These are phyloP conservation scores for Eucalyptus pauciflora DNA, from an alignment of 345 rosid species.

Conservation along the genomic window DNA sequence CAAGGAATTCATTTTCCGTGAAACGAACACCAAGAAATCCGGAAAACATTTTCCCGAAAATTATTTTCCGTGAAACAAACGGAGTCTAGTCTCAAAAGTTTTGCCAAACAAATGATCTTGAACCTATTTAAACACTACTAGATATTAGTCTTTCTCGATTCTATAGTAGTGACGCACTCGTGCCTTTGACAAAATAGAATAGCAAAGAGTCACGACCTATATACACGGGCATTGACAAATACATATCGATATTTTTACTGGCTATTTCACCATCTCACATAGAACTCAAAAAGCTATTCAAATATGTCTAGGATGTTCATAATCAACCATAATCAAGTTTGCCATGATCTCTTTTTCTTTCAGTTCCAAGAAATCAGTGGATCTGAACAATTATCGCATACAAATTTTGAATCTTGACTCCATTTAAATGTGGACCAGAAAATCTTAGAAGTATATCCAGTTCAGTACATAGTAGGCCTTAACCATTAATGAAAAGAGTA, in stretches of 20 bases:
- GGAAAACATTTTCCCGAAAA: too few species aligned
- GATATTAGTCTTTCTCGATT: background rate
- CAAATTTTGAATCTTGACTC: too few species aligned
- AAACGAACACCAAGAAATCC: too few species aligned
- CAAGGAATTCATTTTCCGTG: too few species aligned
- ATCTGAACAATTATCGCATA: too few species aligned
- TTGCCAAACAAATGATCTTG: background rate
- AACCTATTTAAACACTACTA: background rate
- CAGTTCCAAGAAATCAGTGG: background rate
- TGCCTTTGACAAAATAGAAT: background rate
- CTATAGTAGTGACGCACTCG: background rate
- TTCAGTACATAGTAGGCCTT: background rate
- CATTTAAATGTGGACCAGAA: too few species aligned
- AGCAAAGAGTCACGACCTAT: background rate
- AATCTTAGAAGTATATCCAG: too few species aligned
- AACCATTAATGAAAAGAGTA: background rate
- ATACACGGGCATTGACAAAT: background rate
- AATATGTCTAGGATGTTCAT: background rate
- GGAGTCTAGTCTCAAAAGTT: background rate
- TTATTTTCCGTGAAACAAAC: too few species aligned
- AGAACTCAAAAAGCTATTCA: background rate
- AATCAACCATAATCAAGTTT: background rate
- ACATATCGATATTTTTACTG: background rate
- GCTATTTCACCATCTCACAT: background rate
- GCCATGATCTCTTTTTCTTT: background rate